These are phyloP conservation scores for Entonaema liquescens DNA, from an alignment of 495 filamentous ascomycete species.

Conservation along the genomic window DNA sequence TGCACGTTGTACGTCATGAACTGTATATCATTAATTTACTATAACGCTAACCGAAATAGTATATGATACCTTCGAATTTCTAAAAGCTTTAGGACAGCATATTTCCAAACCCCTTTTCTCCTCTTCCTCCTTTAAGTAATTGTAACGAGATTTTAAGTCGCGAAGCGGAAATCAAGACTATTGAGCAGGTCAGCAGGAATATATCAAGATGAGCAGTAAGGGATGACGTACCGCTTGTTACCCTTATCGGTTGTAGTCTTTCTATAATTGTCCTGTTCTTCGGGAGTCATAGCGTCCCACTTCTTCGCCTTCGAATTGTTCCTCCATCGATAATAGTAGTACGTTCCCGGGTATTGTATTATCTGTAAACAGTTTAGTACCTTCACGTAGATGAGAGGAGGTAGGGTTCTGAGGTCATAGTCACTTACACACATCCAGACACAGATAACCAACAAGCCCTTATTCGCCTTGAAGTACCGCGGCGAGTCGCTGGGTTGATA, in stretches of 20 bases:
- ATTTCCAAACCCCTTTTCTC: too few relatives aligned
- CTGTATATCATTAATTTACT: too few relatives aligned
- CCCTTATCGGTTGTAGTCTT: constrained; percentile 43
- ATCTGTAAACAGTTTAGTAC: constrained; percentile 13
- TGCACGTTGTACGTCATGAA: too few relatives aligned
- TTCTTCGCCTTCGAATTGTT: constrained; percentile 43
- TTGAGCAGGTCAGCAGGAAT: not conserved
- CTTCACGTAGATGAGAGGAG: not conserved
- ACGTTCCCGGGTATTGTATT: constrained; percentile 45
- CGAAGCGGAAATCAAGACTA: constrained; percentile 44
- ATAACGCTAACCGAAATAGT: too few relatives aligned
- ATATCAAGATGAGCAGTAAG: not conserved
- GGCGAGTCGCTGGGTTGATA: constrained; percentile 40
- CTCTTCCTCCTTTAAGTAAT: too few relatives aligned
- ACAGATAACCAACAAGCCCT: constrained; percentile 41
- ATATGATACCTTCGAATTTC: too few relatives aligned
- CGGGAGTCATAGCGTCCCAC: constrained; percentile 49
- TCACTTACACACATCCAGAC: constrained; percentile 45
- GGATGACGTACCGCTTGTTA: constrained; percentile 45
- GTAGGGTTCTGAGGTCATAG: not conserved
- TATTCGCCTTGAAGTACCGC: constrained; percentile 43
- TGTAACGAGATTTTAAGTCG: constrained; percentile 28
- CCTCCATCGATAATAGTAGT: constrained; percentile 46
- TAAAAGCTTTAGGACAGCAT: too few relatives aligned
- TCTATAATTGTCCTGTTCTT: constrained; percentile 45